Evolutionary conservation across 306 rosid genomes (phyloP), one percentile per base, ranked within the genome.

Genomic region (Begonia loranthoides): DNA sequence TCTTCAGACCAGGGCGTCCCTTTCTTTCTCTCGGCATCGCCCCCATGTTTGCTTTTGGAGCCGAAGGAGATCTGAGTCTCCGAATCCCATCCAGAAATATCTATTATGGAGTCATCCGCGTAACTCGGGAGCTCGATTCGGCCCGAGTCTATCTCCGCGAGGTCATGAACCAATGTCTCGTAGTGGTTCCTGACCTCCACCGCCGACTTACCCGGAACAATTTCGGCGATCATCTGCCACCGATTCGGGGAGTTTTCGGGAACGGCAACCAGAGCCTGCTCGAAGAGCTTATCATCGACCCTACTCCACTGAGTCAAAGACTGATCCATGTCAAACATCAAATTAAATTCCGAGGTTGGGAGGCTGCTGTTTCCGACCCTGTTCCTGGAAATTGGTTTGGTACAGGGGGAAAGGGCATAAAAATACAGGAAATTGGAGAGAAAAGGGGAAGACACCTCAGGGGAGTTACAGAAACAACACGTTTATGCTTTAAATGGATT

Each of bases 91-190:
- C 36, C 36, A 28, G 9, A 28, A 28, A 28, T 28, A 28, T 28
- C 36, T 28, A 28, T 5, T 12, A 24, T 69, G 61, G 67, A 59
- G 28, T 77, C 84, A 55, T 83, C 99, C 0, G 76, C 34, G 41
- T 86, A 92, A 28, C 36, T 28, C 1, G 36, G 36, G 36, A 79
- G 39, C 65, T 73, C 77, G 7, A 92, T 75, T 17, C 82, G 73
- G 13, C 96, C 99, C 3, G 88, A 78, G 17, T 92, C 94, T 55
- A 92, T 92, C 36, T 74, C 87, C 4, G 19, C 4, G 0, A 92
- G 74, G 34, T 92, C 99, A 49, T 79, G 87, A 9, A 92, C 65
- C 61, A 92, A 55, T 13, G 64, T 78, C 1, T 75, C 76, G 19
- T 80, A 92, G 73, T 82, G 94, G 8, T 74, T 28, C 69, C 41